Evolutionary conservation across 306 rosid species (phyloP).

Genomic region (Elaeagnus macrophylla): DNA sequence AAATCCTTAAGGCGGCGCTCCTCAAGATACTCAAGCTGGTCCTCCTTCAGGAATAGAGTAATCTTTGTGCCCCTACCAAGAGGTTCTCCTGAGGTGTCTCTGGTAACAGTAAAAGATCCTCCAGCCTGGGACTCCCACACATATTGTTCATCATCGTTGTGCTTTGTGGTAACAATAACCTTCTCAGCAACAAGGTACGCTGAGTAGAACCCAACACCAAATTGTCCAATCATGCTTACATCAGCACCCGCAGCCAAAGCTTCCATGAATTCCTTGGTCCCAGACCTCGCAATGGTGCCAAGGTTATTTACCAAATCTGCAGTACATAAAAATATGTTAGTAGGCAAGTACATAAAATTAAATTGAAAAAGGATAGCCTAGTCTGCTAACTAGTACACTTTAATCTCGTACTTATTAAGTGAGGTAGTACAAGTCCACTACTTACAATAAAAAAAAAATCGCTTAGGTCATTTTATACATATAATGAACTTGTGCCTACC

Average conservation of each 20-base stretch:
- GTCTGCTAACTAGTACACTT: no score
- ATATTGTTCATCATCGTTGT: conserved; percentile 88
- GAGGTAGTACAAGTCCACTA: neutral
- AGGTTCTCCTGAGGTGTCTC: conserved; percentile 53
- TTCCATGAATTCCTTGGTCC: conserved; percentile 97
- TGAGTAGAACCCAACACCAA: conserved; percentile 92
- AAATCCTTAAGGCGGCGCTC: conserved; percentile 82
- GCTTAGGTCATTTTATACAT: no score
- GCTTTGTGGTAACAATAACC: conserved; percentile 79
- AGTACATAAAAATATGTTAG: neutral
- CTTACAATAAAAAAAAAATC: neutral
- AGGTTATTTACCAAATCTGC: conserved; percentile 92
- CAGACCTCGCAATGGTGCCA: conserved; percentile 94
- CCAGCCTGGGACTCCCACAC: conserved; percentile 98
- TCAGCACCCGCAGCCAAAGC: conserved; percentile 96
- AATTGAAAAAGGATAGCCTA: no score
- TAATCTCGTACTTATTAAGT: no score
- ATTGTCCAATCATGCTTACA: conserved; percentile 96
- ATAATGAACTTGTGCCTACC: no score
- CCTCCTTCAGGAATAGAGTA: conserved; percentile 70
- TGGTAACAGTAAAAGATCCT: conserved; percentile 83
- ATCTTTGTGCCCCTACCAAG: conserved; percentile 92
- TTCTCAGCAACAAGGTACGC: conserved; percentile 86
- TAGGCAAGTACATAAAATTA: neutral
- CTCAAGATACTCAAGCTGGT: conserved; percentile 90